Conservation (phyloP, 345 rosid species). For the Eucalyptus marginata region DNA sequence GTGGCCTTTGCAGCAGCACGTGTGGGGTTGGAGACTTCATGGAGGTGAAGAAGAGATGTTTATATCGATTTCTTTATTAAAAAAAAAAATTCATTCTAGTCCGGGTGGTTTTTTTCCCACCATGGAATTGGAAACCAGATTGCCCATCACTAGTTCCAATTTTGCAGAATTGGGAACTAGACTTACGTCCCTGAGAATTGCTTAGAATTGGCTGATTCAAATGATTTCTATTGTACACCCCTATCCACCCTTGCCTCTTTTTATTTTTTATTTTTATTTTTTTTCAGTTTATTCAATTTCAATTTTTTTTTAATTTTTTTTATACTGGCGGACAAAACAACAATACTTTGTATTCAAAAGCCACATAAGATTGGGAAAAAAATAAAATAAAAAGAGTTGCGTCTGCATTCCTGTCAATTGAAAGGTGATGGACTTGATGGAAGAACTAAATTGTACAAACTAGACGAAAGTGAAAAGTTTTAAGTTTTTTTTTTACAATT, state of each 20-base stretch:
- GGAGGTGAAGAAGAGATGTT: neutral
- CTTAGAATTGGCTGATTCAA: rapidly evolving
- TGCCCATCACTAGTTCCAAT: no score
- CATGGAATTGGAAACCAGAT: no score
- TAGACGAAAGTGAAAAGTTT: no score
- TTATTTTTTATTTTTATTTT: no score
- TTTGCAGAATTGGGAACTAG: no score
- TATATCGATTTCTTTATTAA: neutral
- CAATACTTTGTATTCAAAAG: neutral
- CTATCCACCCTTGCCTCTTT: neutral
- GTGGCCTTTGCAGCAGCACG: no score
- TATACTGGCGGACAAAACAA: neutral
- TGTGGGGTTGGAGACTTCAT: neutral
- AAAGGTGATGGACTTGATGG: neutral
- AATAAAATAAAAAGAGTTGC: neutral
- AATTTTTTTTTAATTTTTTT: rapidly evolving
- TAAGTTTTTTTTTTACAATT: neutral
- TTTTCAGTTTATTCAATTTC: neutral
- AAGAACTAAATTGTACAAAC: neutral
- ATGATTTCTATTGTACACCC: neutral
- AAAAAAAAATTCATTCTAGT: no score
- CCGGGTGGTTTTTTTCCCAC: rapidly evolving
- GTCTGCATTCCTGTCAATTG: neutral
- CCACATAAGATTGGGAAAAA: neutral
- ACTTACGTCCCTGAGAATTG: rapidly evolving